Percentiles rank a stretch among this genome's conserved stretches.
These are phyloP conservation scores for Nicotiana undulata DNA, from an alignment of 257 asterid genomes.

Conservation along the genomic window DNA sequence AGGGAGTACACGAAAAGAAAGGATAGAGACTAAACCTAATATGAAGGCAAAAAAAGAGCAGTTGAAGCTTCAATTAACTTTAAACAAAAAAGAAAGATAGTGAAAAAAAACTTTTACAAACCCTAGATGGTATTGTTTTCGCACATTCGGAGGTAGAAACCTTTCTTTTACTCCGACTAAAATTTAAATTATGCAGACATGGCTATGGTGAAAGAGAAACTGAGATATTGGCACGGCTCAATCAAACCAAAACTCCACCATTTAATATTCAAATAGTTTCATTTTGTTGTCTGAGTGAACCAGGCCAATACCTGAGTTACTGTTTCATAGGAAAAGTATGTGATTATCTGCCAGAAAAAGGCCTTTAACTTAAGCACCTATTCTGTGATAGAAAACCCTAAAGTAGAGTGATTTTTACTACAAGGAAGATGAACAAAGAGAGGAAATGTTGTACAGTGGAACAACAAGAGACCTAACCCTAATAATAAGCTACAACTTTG, in stretches of 20 bases:
- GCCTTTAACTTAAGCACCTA: not conserved
- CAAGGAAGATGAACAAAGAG: not conserved
- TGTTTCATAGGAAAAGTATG: slow-evolving; percentile 10
- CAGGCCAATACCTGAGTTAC: slow-evolving; percentile 43
- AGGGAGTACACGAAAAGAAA: too few species aligned
- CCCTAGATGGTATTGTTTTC: not conserved
- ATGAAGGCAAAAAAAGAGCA: not conserved
- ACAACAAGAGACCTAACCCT: not conserved
- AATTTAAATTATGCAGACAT: not conserved
- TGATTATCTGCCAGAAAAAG: too few species aligned
- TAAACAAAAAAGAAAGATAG: too few species aligned
- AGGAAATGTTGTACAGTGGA: not conserved
- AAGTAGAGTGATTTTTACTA: not conserved
- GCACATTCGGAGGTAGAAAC: not conserved
- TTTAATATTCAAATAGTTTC: not conserved
- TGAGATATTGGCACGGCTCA: slow-evolving; percentile 57
- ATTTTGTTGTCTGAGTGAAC: slow-evolving; percentile 33
- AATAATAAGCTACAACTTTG: not conserved
- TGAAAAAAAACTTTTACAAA: not conserved
- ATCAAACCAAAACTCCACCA: slow-evolving; percentile 18
- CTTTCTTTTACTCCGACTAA: not conserved
- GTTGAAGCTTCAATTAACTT: not conserved
- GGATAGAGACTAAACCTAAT: too few species aligned
- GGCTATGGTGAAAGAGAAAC: slow-evolving; percentile 7
- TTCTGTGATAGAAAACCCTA: not conserved